Base-by-base conservation (phyloP, 345 rosid species). In the Crucihimalaya himalaica region DNA sequence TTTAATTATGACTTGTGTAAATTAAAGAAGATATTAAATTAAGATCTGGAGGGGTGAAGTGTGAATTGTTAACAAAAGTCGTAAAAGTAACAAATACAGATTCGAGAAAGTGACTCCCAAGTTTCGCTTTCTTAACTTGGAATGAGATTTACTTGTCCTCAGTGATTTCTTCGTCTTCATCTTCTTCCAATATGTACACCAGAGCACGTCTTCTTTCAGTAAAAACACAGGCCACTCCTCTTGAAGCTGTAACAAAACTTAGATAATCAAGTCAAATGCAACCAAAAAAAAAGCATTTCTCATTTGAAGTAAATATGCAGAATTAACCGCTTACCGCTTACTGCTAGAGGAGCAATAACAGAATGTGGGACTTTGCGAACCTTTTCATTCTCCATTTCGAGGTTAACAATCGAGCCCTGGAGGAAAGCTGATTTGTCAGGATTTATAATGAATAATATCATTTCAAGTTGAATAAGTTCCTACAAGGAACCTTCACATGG, bases 201-300 rank as follows among this genome's bases (percentile, higher is more conserved):
- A 86, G 66, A 11, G 95, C 93, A 4, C 86, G 86, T 80, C 86
- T 90, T 80, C 84, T 85, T 16, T 86, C 84, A 71, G 85, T 90
- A 37, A 87, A 93, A 23, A 81, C 85, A 53, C 95, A 92, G 63
- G 95, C 86, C 15, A 87, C 87, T 1, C 95, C 97, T 77, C 93
- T 84, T 9, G 93, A 79, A 59, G 87, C 98, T 86, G 88, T 79
- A 4, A 59, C 4, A 40, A 8, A 59, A 21, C 60, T 60, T 31
- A 35, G 7, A 25, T 13, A 8, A 25, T 15, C 29, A 40, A 39
- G 63, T 35, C 39, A 35, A 35, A 35, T 8, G 12, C 39, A 3
- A 13, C 23, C n/a, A n/a, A n/a, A 11, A 20, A 42, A 6, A 72
- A 74, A 35, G 25, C 45, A 45, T 57, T 46, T 47, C 15, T 23